A percentile compares a stretch with the other conserved stretches of the same genome.
These are phyloP conservation scores for Syzygium aqueum DNA, from an alignment of 345 rosid genomes.

Conservation along the genomic window DNA sequence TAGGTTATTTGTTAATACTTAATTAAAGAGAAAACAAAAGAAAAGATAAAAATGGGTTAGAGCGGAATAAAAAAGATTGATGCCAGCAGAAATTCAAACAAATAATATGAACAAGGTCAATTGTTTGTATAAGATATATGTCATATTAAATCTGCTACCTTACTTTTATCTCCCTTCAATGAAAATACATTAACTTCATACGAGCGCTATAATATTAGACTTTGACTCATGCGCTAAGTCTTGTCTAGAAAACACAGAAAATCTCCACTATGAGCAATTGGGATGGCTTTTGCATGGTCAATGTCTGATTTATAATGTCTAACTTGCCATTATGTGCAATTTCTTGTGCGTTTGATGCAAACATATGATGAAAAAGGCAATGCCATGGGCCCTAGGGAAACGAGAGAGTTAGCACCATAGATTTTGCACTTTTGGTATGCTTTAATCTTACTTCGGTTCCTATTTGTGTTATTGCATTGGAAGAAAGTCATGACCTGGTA, in stretches of 20 bases:
- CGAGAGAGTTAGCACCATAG: neutral
- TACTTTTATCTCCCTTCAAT: neutral
- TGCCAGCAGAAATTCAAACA: too few relatives aligned
- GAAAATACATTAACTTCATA: neutral
- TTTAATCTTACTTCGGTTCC: neutral
- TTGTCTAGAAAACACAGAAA: neutral
- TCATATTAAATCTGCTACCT: neutral
- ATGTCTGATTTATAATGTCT: neutral
- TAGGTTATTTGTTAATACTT: neutral
- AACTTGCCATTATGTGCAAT: neutral
- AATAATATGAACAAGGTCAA: neutral
- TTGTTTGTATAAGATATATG: neutral
- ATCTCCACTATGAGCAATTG: neutral
- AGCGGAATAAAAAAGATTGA: neutral
- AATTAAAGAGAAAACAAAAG: neutral
- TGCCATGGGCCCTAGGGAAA: neutral
- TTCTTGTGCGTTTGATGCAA: neutral
- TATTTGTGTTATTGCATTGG: neutral
- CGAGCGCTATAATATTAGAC: neutral
- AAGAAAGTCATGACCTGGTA: neutral
- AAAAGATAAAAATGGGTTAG: neutral
- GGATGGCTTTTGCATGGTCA: neutral
- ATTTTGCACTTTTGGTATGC: neutral
- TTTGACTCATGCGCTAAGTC: neutral
- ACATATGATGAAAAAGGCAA: neutral